Conservation (phyloP, 192 early-diverging fungal genomes). For the Coemansia umbellata region DNA sequence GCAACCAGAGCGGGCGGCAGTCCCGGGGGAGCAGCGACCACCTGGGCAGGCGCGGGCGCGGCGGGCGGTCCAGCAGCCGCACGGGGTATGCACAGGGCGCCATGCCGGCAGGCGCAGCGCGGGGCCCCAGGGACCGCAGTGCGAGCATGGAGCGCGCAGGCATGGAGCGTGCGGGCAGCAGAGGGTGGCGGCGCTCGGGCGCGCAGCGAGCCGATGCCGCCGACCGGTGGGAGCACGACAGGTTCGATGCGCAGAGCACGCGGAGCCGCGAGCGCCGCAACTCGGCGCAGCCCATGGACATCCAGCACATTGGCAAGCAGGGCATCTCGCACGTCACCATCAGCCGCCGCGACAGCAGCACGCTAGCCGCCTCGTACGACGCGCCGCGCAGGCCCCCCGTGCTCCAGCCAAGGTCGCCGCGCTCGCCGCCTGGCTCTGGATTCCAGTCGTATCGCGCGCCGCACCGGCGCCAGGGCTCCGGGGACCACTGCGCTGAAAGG, state of each 20-base stretch:
- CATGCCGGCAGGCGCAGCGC: too few relatives aligned
- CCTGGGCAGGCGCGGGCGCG: slow-evolving; percentile 9
- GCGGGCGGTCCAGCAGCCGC: slow-evolving; percentile 37
- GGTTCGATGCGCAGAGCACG: slow-evolving; percentile 6
- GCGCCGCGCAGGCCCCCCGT: slow-evolving; percentile 7
- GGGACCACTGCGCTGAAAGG: not conserved
- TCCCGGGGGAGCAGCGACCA: slow-evolving; percentile 3
- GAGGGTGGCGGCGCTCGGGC: slow-evolving; percentile 15
- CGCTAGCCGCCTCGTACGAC: slow-evolving; percentile 19
- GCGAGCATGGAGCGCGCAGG: slow-evolving; percentile 35
- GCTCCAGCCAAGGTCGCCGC: slow-evolving; percentile 12
- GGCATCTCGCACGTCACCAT: slow-evolving; percentile 47
- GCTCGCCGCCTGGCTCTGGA: not conserved
- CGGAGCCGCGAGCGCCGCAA: slow-evolving; percentile 15
- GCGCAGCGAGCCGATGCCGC: slow-evolving; percentile 24
- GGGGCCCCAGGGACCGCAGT: slow-evolving; percentile 36
- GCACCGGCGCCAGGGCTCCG: slow-evolving; percentile 38
- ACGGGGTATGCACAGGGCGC: slow-evolving; percentile 9
- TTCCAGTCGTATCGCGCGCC: slow-evolving; percentile 35
- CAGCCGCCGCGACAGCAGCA: slow-evolving; percentile 29
- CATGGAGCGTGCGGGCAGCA: slow-evolving; percentile 22
- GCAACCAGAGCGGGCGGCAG: slow-evolving; percentile 5
- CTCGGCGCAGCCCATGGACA: slow-evolving; percentile 7
- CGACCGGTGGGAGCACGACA: slow-evolving; percentile 48
- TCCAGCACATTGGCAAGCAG: slow-evolving; percentile 45